Evolutionary conservation across 257 asterid species (phyloP), one percentile per base, ranked within the genome.

Genomic region (Leptodermis oblonga): DNA sequence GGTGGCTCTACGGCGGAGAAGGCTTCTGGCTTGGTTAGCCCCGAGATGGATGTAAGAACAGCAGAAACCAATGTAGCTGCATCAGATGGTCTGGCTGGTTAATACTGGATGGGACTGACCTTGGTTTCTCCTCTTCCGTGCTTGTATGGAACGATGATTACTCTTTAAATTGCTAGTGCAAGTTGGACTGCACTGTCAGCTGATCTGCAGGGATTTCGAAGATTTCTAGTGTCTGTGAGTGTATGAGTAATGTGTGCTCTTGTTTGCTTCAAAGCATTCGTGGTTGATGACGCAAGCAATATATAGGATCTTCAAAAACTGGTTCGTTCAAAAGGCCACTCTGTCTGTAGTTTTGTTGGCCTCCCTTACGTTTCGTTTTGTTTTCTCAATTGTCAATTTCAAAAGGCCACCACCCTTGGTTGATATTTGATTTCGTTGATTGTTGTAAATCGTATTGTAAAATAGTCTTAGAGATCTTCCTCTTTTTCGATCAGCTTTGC

Each of bases 1-100:
- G 60, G 42, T 45, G 70, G 60, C 58, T 43, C 74, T 43, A n/a
- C 17, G 13, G 64, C 12, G 4, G 77, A 33, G 67, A 51, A 36
- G 64, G 3, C 73, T 39, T 62, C 80, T 28, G n/a, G 73, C 28
- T 25, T 46, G 62, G 62, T 62, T 36, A 66, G 74, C 67, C 69
- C 74, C n/a, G 68, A 45, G 51, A 72, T 74, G 51, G 55, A 73
- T 26, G 31, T 67, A 17, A 41, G 14, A 22, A 63, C 54, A 14
- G 7, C 71, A 31, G 74, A 69, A 43, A 54, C 18, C 20, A 63
- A 62, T 36, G 46, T 18, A n/a, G 45, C 58, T 18, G 25, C 52
- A 20, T 62, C 74, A n/a, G 61, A 69, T 52, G 75, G 10, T n/a
- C 30, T 42, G 13, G 71, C 30, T 22, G 48, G 71, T 53, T 75